A percentile compares a stretch with the other conserved stretches of the same genome.
Conservation (phyloP, 352 stramenopile species). For the Lagenidium sp. region DNA sequence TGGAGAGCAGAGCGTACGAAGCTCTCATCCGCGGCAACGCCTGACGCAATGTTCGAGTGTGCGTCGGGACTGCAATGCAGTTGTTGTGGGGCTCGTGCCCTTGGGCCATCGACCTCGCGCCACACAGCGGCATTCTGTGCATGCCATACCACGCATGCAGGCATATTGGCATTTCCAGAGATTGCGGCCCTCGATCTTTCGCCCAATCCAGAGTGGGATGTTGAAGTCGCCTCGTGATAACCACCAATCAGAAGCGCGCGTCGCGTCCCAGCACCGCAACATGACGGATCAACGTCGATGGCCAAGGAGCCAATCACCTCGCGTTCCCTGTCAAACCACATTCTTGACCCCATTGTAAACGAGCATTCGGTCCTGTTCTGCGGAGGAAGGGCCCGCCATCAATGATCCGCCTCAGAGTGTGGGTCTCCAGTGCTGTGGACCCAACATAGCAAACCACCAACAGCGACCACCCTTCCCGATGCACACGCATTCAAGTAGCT, state of each 20-base stretch:
- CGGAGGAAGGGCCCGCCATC: neutral
- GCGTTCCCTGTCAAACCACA: neutral
- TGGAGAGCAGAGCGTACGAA: too few species aligned
- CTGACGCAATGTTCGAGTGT: too few species aligned
- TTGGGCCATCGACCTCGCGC: too few species aligned
- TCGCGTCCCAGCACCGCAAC: neutral
- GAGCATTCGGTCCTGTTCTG: neutral
- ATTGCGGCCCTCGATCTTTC: too few species aligned
- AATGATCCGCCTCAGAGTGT: neutral
- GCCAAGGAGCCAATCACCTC: neutral
- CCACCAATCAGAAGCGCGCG: neutral
- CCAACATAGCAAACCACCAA: neutral
- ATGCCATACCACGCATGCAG: too few species aligned
- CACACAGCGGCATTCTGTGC: too few species aligned
- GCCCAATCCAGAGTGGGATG: too few species aligned
- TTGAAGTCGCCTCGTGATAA: neutral
- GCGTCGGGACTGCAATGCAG: too few species aligned
- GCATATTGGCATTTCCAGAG: too few species aligned
- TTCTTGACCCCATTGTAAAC: neutral
- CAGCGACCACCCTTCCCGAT: neutral
- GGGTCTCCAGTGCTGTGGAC: neutral
- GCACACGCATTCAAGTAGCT: neutral
- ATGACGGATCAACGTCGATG: neutral
- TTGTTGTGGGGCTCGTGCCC: too few species aligned
- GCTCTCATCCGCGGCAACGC: too few species aligned